Conservation (phyloP, 2,329 filamentous ascomycete species). For the Colletotrichum sp. region DNA sequence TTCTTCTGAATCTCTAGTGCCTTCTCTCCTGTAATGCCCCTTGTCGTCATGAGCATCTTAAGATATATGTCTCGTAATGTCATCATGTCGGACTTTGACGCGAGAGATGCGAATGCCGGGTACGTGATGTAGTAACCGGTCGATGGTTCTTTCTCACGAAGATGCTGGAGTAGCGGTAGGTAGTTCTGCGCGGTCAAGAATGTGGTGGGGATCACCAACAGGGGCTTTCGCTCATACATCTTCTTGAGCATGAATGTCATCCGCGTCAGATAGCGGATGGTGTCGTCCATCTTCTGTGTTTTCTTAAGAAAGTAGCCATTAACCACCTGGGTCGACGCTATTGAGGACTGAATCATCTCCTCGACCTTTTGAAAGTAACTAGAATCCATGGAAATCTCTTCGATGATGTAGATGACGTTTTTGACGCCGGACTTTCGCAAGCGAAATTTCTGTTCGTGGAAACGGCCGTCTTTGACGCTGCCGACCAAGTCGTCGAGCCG, state of each 20-base stretch:
- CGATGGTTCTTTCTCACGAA: conserved; percentile 57
- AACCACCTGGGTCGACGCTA: conserved; percentile 79
- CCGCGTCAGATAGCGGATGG: conserved; percentile 74
- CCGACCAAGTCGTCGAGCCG: conserved; percentile 79
- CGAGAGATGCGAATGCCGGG: conserved; percentile 72
- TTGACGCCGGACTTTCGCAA: conserved; percentile 74
- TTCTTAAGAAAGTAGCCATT: conserved; percentile 81
- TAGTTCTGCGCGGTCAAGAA: conserved; percentile 71
- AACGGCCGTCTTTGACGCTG: conserved; percentile 83
- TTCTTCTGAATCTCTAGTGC: conserved; percentile 79
- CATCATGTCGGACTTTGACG: conserved; percentile 76
- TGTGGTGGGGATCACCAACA: conserved; percentile 70
- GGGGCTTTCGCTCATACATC: conserved; percentile 63
- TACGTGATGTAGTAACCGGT: conserved; percentile 70
- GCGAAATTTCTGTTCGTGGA: conserved; percentile 85
- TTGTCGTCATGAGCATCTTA: conserved; percentile 86
- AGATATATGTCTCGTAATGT: conserved; percentile 77
- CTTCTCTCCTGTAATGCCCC: conserved; percentile 77
- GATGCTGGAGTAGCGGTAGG: conserved; percentile 63
- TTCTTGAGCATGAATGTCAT: conserved; percentile 74
- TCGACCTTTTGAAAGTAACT: conserved; percentile 61
- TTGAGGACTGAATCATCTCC: conserved; percentile 73
- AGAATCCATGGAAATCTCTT: conserved; percentile 69
- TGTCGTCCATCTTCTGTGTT: conserved; percentile 78
- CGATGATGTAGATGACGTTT: conserved; percentile 80